Conservation (phyloP, 2,329 filamentous ascomycete genomes). For the Periconia sp. region DNA sequence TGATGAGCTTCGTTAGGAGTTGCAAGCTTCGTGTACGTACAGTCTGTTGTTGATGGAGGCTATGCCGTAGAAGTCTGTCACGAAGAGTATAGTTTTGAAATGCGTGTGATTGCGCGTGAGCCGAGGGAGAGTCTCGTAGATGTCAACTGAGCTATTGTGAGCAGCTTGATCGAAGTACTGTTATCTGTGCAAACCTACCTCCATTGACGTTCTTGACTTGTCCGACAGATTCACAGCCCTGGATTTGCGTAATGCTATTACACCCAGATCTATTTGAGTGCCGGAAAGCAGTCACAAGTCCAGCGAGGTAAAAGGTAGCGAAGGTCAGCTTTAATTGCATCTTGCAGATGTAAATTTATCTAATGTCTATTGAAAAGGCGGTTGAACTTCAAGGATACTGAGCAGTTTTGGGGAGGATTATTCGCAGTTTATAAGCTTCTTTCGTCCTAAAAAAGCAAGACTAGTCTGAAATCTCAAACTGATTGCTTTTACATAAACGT, state of each 20-base stretch:
- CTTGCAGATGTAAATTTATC: background rate
- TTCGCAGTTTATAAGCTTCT: no score
- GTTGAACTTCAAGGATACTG: no score
- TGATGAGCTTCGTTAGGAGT: background rate
- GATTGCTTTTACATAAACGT: no score
- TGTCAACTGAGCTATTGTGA: slow-evolving; percentile 9
- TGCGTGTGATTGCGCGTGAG: slow-evolving; percentile 3
- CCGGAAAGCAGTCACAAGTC: background rate
- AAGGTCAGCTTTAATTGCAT: background rate
- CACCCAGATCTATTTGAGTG: background rate
- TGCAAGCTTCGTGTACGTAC: slow-evolving; percentile 9
- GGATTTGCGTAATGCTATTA: background rate
- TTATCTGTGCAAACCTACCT: slow-evolving; percentile 15
- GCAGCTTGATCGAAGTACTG: background rate
- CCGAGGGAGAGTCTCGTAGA: slow-evolving; percentile 17
- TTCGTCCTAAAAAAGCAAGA: no score
- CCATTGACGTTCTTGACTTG: slow-evolving; percentile 26
- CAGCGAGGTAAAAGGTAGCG: background rate
- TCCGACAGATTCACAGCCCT: slow-evolving; percentile 10
- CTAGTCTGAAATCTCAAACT: no score
- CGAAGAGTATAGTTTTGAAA: slow-evolving; percentile 28
- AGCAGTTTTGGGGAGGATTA: no score
- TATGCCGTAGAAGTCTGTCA: slow-evolving; percentile 40
- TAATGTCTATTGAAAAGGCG: no score
- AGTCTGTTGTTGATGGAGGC: slow-evolving; percentile 35